Evolutionary conservation across 495 filamentous ascomycete genomes (phyloP), one percentile per base, ranked within the genome.

Genomic region (Physcia stellaris): DNA sequence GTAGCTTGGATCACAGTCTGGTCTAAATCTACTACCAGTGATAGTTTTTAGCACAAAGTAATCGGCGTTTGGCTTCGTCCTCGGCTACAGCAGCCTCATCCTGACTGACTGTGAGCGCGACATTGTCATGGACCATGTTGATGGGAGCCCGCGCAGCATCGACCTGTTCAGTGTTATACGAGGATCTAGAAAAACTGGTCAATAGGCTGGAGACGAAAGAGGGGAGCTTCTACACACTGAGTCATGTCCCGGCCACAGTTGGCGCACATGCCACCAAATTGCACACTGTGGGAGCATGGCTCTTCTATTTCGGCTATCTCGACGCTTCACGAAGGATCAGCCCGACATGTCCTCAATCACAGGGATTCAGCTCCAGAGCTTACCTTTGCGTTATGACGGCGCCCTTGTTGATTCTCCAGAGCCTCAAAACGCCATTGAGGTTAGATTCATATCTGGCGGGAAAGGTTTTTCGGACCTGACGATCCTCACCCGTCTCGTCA

Each of bases 1-100:
- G 86, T 94, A 12, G 90, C 90, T 57, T 99, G 90, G 43, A 99
- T 96, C 51, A 99, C 90, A 16, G 90, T 99, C 58, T 95, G 88
- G 54, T 99, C 90, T 19, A 99, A 62, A 66, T 99, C 90, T 45
- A 99, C 90, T 18, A 99, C 90, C 15, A 99, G 65, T 12, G 85
- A 93, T 9, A 99, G 69, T 59, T 88, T 93, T 78, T 68, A 21
- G 72, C 68, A 47, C 76, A 66, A 20, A 99, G 66, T 16, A 99
- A 63, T 15, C 90, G 76, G 29, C 74, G 70, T 57, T 94, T 93
- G 16, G 85, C 69, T 50, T 90, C 80, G 49, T 86, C 77, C 60
- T 96, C 88, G 24, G 83, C 75, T 35, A 73, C 74, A 24, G 72
- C 68, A 15, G 90, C 90, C 57, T 93, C 84, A 32, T 68, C 63